Evolutionary conservation across 2,329 filamentous ascomycete species (phyloP).

Genomic region (Stemphylium vesicarium): DNA sequence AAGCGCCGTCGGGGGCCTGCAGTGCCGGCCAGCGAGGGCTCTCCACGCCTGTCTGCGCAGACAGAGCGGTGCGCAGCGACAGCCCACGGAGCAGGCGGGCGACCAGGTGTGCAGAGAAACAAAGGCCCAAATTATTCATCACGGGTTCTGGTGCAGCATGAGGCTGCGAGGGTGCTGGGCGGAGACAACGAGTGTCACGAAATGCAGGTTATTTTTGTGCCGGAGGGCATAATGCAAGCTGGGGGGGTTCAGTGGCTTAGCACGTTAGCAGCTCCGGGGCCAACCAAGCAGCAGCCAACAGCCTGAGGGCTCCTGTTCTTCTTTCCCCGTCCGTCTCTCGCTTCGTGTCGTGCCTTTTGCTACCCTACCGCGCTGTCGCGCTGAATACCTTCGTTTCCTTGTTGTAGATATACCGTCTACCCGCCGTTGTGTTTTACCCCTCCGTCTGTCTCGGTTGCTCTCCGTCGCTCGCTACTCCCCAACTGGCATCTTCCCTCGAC

Average conservation of each 20-base stretch:
- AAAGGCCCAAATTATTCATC: conserved; percentile 13
- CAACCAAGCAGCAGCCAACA: conserved; percentile 13
- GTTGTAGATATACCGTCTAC: conserved; percentile 8
- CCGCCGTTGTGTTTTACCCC: background rate
- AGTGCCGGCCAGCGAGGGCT: conserved; percentile 9
- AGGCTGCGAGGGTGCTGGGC: conserved; percentile 15
- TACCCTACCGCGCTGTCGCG: conserved; percentile 11
- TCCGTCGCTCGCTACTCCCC: conserved; percentile 18
- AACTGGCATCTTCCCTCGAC: too few species aligned
- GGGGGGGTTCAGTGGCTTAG: conserved; percentile 14
- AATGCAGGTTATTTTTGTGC: conserved; percentile 37
- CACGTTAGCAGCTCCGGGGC: conserved; percentile 10
- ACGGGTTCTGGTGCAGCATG: background rate
- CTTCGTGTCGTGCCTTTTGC: conserved; percentile 11
- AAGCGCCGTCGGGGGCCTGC: conserved; percentile 15
- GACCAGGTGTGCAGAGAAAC: conserved; percentile 11
- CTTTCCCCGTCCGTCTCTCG: conserved; percentile 15
- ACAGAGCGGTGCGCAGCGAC: background rate
- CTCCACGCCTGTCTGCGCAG: background rate
- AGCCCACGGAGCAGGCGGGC: conserved; percentile 6
- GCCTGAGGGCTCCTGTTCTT: conserved; percentile 10
- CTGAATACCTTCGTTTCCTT: conserved; percentile 13
- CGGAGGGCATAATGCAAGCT: conserved; percentile 21
- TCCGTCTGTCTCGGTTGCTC: conserved; percentile 9
- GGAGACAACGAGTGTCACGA: conserved; percentile 32